phyloP scores from a whole-genome alignment of 2,329 filamentous ascomycete genomes.

The Aspergillus flavus region DNA sequence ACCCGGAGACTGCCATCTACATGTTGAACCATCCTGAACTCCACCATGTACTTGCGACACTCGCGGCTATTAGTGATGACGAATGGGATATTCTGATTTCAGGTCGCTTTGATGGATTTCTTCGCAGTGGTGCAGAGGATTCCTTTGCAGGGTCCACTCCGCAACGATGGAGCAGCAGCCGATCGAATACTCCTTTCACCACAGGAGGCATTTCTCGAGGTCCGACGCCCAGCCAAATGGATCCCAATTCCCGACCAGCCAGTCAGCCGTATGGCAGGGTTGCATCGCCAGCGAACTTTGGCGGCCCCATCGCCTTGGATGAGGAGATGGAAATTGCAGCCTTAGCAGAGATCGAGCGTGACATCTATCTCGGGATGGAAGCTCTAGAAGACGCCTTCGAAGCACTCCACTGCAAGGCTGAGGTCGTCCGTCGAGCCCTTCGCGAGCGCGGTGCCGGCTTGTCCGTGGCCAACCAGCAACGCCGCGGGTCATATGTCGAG shows the following conservation, averaged over 20 bases:
- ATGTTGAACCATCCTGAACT: conserved; percentile 79
- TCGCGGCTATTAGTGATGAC: conserved; percentile 84
- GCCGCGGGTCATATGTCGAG: conserved; percentile 46
- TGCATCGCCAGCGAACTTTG: conserved; percentile 61
- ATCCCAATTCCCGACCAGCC: conserved; percentile 46
- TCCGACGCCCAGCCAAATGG: conserved; percentile 36
- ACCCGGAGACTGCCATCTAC: conserved; percentile 83
- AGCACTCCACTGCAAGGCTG: conserved; percentile 81
- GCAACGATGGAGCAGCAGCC: conserved; percentile 42
- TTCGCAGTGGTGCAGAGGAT: conserved; percentile 86
- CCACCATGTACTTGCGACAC: conserved; percentile 83
- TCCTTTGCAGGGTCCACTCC: conserved; percentile 30
- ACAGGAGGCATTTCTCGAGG: conserved; percentile 37
- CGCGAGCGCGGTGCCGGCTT: conserved; percentile 82
- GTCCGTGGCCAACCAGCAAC: conserved; percentile 50
- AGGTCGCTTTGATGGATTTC: conserved; percentile 91
- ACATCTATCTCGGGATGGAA: conserved; percentile 95
- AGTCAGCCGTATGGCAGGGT: conserved; percentile 44
- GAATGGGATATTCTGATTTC: conserved; percentile 97
- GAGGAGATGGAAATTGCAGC: conserved; percentile 92
- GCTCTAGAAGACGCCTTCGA: conserved; percentile 92
- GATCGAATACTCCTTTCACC: conserved; percentile 37
- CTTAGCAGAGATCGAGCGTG: conserved; percentile 85
- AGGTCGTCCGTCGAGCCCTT: conserved; percentile 74
- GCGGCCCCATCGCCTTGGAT: conserved; percentile 83